Evolutionary conservation across 306 rosid species (phyloP).

Genomic region (Crataegus laevigata): DNA sequence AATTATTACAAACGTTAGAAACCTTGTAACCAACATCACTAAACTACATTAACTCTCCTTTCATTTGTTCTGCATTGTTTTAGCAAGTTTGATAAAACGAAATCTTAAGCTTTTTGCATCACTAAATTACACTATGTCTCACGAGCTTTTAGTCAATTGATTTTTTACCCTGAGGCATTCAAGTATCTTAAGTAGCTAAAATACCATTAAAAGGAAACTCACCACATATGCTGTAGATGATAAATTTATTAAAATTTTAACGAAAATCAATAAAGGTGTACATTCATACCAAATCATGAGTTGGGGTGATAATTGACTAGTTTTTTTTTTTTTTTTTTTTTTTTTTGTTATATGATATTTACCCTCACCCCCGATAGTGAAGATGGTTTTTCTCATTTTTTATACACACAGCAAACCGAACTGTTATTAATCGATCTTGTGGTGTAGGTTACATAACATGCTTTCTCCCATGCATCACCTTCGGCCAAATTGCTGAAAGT

Average conservation of each 20-base stretch:
- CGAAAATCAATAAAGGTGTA: neutral
- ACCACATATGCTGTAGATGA: neutral
- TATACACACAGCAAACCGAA: neutral
- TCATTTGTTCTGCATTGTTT: too few relatives aligned
- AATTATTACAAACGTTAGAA: neutral
- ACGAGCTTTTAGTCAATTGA: neutral
- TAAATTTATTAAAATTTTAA: too few relatives aligned
- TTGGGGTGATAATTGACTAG: neutral
- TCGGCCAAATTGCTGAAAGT: neutral
- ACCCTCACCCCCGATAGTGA: neutral
- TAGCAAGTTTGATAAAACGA: neutral
- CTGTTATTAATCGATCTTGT: neutral
- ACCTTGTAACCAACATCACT: neutral
- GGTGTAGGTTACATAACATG: constrained; percentile 4
- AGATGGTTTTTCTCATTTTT: neutral
- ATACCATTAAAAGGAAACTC: neutral
- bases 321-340: too few relatives aligned
- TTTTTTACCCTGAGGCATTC: neutral
- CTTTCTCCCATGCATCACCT: neutral
- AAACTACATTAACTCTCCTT: neutral
- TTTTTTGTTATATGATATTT: too few relatives aligned
- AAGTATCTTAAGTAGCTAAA: neutral
- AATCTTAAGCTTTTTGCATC: neutral
- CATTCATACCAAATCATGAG: neutral
- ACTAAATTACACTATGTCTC: neutral